These are phyloP conservation scores for Pinus albicaulis DNA, from an alignment of 75 land plant species.

Conservation along the genomic window DNA sequence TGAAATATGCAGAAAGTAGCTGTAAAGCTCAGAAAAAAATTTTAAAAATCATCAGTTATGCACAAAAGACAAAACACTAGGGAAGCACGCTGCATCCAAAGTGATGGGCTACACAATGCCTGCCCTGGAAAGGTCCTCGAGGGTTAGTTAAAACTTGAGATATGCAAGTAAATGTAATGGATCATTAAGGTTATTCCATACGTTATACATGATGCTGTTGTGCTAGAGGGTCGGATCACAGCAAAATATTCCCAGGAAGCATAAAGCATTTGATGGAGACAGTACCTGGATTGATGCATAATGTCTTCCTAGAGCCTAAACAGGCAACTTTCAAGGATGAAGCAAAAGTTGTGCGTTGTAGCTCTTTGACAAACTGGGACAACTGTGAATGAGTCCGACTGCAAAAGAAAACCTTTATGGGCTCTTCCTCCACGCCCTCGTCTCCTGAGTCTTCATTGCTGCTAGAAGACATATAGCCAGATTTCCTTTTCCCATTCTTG, in stretches of 20 bases:
- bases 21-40: too few species aligned
- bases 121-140: too few species aligned
- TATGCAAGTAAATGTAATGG: too few species aligned
- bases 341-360: conserved; percentile 72
- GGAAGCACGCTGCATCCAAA: too few species aligned
- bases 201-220: too few species aligned
- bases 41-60: too few species aligned
- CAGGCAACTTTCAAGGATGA: conserved; percentile 57
- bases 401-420: conserved; percentile 80
- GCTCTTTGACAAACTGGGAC: conserved; percentile 90
- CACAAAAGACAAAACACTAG: too few species aligned
- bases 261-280: not conserved
- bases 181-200: too few species aligned
- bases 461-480: conserved; percentile 8
- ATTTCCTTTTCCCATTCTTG: conserved; percentile 25
- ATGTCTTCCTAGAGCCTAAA: conserved; percentile 87
- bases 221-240: too few species aligned
- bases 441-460: conserved; percentile 28
- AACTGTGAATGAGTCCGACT: conserved; percentile 99
- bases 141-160: too few species aligned
- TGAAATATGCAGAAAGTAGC: too few species aligned
- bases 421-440: conserved; percentile 29
- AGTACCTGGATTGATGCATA: conserved; percentile 88
- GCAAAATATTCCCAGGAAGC: not conserved
- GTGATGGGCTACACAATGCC: too few species aligned